phyloP scores from a whole-genome alignment of 805 yeast genomes.

The Saturnispora mendoncae region DNA sequence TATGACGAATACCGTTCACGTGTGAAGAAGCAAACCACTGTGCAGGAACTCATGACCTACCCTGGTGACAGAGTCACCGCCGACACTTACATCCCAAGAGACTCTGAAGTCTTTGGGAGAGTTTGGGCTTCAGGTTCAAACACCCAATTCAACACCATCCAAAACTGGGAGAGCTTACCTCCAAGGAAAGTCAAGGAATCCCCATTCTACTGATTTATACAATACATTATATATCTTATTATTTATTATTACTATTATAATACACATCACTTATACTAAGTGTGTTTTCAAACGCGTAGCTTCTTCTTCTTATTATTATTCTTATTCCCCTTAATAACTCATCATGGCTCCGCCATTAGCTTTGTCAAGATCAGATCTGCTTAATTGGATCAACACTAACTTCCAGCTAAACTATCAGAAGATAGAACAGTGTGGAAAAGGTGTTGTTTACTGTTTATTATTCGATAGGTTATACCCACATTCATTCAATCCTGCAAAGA shows the following conservation, averaged over 20 bases:
- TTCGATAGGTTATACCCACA: constrained; percentile 80
- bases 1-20: constrained; percentile 20
- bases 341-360: constrained; percentile 31
- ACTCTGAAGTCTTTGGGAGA: constrained; percentile 28
- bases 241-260: constrained; percentile 2
- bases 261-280: background rate
- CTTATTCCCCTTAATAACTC: no score
- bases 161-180: constrained; percentile 23
- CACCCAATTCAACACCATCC: constrained; percentile 22
- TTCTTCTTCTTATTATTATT: no score
- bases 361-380: constrained; percentile 75
- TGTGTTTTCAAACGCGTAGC: no score
- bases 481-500: constrained; percentile 62
- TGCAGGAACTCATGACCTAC: constrained; percentile 17
- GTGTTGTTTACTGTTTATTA: constrained; percentile 91
- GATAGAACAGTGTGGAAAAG: constrained; percentile 91
- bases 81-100: constrained; percentile 17
- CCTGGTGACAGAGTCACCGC: constrained; percentile 15
- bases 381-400: constrained; percentile 76
- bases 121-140: constrained; percentile 22
- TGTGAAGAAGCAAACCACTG: constrained; percentile 18
- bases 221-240: background rate
- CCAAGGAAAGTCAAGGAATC: constrained; percentile 26
- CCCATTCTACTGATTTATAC: constrained; percentile 16
- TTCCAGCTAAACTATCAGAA: constrained; percentile 58